phyloP scores from a whole-genome alignment of 192 early-diverging fungal species.

The Cladochytrium replicatum region DNA sequence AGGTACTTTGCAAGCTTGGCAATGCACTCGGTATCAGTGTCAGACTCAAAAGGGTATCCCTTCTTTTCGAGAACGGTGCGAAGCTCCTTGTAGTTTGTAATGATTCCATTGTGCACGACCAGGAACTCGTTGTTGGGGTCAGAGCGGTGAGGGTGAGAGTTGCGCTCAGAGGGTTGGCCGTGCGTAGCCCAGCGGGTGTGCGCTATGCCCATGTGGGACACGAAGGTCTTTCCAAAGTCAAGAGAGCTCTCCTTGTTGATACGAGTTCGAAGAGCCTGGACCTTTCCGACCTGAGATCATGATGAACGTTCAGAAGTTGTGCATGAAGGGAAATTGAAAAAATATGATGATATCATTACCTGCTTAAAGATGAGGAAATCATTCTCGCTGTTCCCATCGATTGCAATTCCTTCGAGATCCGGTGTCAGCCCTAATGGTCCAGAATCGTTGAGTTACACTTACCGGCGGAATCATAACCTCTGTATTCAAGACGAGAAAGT shows the following conservation, averaged over 20 bases:
- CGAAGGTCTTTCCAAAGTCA: slow-evolving; percentile 75
- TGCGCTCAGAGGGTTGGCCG: slow-evolving; percentile 84
- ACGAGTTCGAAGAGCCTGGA: slow-evolving; percentile 72
- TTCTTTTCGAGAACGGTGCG: slow-evolving; percentile 90
- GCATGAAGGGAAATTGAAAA: neutral
- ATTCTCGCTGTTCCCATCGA: slow-evolving; percentile 73
- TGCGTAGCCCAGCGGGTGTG: slow-evolving; percentile 99
- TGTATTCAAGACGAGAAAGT: slow-evolving; percentile 93
- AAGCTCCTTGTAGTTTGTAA: slow-evolving; percentile 99
- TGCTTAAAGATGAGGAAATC: slow-evolving; percentile 77
- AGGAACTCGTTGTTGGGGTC: slow-evolving; percentile 84
- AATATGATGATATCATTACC: slow-evolving; percentile 11
- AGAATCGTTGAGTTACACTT: slow-evolving; percentile 13
- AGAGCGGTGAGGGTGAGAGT: slow-evolving; percentile 96
- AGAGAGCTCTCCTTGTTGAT: slow-evolving; percentile 60
- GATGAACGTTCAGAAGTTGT: slow-evolving; percentile 1
- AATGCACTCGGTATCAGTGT: slow-evolving; percentile 96
- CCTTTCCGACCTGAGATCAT: slow-evolving; percentile 74
- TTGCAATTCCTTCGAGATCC: slow-evolving; percentile 55
- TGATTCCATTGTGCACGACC: slow-evolving; percentile 99
- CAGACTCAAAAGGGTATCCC: slow-evolving; percentile 89
- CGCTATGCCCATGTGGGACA: slow-evolving; percentile 86
- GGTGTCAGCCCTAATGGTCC: too few species aligned
- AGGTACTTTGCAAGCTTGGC: slow-evolving; percentile 98
- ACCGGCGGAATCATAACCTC: slow-evolving; percentile 95